Base-by-base conservation (phyloP, 352 stramenopile species). In the Pythium folliculosum region DNA sequence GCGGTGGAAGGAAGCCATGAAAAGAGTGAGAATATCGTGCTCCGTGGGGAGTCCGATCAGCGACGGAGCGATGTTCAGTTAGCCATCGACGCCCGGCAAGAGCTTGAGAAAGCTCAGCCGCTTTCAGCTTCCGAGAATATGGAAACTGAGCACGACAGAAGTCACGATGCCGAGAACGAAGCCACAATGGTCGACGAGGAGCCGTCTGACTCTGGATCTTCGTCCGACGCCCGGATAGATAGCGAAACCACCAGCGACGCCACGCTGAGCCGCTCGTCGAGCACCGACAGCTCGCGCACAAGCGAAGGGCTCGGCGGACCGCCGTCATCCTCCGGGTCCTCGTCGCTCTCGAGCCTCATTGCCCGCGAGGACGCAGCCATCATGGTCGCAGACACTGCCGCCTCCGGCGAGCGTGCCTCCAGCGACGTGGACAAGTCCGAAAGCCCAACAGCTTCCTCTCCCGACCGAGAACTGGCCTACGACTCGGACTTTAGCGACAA, bases 401-500 rank as follows among this genome's bases (percentile, higher is more conserved):
- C 19, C 14, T 2, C 3, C 3, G 37, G 10, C 10, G 37, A 43
- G 14, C 37, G 37, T 17, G 37, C 37, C 10, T 43, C 37, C 9
- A 17, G 14, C 14, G 9, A 43, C 37, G n/a, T 37, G 21, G 49
- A 56, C 49, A 56, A 12, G 37, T 43, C 37, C 37, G 37, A 13
- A 17, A 17, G 37, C 14, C 37, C 10, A 12, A 12, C 14, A 3
- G 37, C 10, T 17, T 12, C 37, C 5, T 30, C n/a, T 16, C 47
- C n/a, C 2, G 47, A 53, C 23, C n/a, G 14, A 2, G 40, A 44
- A 8, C 22, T 53, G 37, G 40, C 37, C 7, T 69, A 69, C 63
- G 63, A 61, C 44, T 63, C 54, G 17, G 63, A 69, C 47, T 69
- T 69, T 47, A 69, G 45, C 14, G 63, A 69, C n/a, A 54, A 23